Percentiles rank a stretch among this genome's conserved stretches.
Conservation (phyloP, 2,329 filamentous ascomycete genomes). For the Fusarium tuaranense region DNA sequence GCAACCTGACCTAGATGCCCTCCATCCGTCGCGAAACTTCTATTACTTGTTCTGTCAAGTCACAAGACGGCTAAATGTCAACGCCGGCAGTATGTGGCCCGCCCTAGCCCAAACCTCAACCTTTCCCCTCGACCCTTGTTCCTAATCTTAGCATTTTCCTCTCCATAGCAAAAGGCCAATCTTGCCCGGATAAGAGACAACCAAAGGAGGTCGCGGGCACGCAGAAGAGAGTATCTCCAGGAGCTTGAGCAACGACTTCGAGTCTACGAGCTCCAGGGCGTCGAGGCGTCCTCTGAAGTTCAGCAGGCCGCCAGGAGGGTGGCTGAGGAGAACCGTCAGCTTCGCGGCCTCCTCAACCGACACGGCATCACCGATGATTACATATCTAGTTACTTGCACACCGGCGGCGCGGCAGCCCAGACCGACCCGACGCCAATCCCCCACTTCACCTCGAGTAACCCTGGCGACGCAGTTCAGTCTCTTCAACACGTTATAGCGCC, state of each 20-base stretch:
- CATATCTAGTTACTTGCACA: conserved; percentile 58
- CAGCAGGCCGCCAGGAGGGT: conserved; percentile 77
- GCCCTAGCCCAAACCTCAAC: conserved; percentile 15
- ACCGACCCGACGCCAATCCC: conserved; percentile 34
- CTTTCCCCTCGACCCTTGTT: conserved; percentile 20
- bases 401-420: conserved; percentile 28
- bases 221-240: conserved; percentile 78
- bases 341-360: conserved; percentile 69
- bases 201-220: conserved; percentile 79
- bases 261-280: conserved; percentile 72
- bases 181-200: conserved; percentile 77
- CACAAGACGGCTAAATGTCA: conserved; percentile 47
- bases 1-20: conserved; percentile 39
- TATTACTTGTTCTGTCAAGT: conserved; percentile 29
- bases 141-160: conserved; percentile 29
- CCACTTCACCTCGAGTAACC: conserved; percentile 38
- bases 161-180: conserved; percentile 52
- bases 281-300: conserved; percentile 77
- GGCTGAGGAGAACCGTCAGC: conserved; percentile 74
- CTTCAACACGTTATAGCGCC: conserved; percentile 54
- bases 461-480: conserved; percentile 45
- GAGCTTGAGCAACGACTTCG: conserved; percentile 74
- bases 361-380: conserved; percentile 69
- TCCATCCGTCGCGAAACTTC: conserved; percentile 20
- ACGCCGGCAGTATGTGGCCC: conserved; percentile 46